A percentile compares a stretch with the other conserved stretches of the same genome.
These are phyloP conservation scores for Przewalskia tangutica DNA, from an alignment of 257 asterid genomes.

Conservation along the genomic window DNA sequence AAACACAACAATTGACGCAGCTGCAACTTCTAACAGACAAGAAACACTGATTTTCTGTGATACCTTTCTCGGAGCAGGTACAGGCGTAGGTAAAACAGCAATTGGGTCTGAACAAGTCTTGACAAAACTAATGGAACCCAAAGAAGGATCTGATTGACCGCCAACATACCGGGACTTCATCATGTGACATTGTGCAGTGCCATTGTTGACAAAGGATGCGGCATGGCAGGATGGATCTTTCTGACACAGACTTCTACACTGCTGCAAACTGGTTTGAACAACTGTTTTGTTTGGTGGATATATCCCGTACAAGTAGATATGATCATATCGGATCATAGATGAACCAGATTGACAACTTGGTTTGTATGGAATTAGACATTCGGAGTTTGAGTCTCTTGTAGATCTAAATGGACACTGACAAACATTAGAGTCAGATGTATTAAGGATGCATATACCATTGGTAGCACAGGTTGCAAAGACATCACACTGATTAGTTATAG, in stretches of 20 bases:
- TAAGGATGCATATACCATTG: conserved; percentile 24
- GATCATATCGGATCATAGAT: conserved; percentile 17
- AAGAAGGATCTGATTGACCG: conserved; percentile 27
- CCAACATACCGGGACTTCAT: conserved; percentile 25
- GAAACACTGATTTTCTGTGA: conserved; percentile 13
- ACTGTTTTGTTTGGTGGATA: conserved; percentile 28
- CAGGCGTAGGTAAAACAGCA: conserved; percentile 17
- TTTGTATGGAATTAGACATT: conserved; percentile 28
- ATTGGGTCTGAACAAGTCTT: conserved; percentile 33
- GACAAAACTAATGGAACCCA: conserved; percentile 18
- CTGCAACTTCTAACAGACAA: conserved; percentile 22
- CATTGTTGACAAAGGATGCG: conserved; percentile 27
- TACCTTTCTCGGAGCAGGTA: background rate
- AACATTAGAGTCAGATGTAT: conserved; percentile 16
- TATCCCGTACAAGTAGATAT: conserved; percentile 26
- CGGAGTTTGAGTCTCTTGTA: conserved; percentile 12
- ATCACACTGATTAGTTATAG: conserved; percentile 30
- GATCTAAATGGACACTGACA: conserved; percentile 28
- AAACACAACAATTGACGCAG: conserved; percentile 12
- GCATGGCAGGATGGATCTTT: conserved; percentile 30
- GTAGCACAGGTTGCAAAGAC: conserved; percentile 34
- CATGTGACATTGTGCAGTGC: conserved; percentile 20
- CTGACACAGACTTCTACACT: conserved; percentile 23
- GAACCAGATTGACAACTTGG: conserved; percentile 23
- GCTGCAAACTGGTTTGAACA: conserved; percentile 10